Evolutionary conservation across 805 yeast species (phyloP).

Genomic region (Kazachstania psychrophila): DNA sequence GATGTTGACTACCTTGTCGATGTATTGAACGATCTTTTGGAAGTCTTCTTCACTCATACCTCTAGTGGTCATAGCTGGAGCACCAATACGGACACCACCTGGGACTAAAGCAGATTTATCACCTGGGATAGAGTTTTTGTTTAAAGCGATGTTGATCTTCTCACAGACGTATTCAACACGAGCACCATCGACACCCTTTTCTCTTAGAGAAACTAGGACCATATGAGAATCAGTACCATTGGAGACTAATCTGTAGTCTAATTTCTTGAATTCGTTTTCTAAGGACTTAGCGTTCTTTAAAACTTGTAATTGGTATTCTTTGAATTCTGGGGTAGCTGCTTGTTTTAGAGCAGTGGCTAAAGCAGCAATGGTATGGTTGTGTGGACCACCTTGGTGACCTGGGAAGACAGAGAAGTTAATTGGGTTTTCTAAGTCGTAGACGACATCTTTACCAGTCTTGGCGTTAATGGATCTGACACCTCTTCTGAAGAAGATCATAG

Average conservation of each 20-base stretch:
- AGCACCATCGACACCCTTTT: conserved; percentile 91
- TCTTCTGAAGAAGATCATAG: conserved; percentile 97
- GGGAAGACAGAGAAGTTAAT: conserved; percentile 99
- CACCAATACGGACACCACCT: conserved; percentile 94
- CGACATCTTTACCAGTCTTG: conserved; percentile 86
- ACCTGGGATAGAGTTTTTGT: conserved; percentile 97
- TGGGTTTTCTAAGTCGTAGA: conserved; percentile 86
- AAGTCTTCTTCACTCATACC: conserved; percentile 88
- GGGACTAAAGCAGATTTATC: conserved; percentile 95
- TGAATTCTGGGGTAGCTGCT: conserved; percentile 83
- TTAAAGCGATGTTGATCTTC: conserved; percentile 86
- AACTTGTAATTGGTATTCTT: conserved; percentile 81
- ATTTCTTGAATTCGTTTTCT: conserved; percentile 60
- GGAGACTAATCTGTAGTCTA: conserved; percentile 77
- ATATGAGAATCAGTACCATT: conserved; percentile 97
- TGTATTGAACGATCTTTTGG: conserved; percentile 66
- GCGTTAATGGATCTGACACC: conserved; percentile 81
- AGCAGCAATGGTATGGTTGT: conserved; percentile 97
- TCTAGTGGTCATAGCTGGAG: conserved; percentile 98
- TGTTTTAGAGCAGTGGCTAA: conserved; percentile 94
- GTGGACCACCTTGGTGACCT: conserved; percentile 99
- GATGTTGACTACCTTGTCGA: conserved; percentile 67
- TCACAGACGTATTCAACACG: conserved; percentile 94
- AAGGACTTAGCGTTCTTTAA: conserved; percentile 79
- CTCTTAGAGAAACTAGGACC: conserved; percentile 82